phyloP scores from a whole-genome alignment of 306 rosid genomes.

The Trichosanthes truncata region DNA sequence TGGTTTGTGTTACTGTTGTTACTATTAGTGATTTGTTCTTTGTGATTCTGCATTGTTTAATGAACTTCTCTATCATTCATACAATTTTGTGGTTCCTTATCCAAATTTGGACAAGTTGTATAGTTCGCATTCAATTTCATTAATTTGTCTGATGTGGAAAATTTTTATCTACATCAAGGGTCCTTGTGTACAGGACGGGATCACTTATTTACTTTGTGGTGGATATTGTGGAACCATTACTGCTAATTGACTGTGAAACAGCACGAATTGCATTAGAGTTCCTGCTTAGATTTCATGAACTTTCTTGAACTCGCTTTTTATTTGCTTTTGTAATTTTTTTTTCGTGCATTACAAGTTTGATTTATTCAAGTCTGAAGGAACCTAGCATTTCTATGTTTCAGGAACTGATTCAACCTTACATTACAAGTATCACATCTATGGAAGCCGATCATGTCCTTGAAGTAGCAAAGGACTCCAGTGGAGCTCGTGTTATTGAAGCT shows the following conservation, averaged over 20 bases:
- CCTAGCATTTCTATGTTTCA: slow-evolving; percentile 19
- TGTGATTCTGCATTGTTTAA: neutral
- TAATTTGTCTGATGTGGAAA: neutral
- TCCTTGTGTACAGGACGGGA: neutral
- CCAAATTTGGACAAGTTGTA: neutral
- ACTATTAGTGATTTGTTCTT: neutral
- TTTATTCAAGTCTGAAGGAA: neutral
- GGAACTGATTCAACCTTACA: slow-evolving; percentile 63
- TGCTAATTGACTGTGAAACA: neutral
- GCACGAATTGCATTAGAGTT: neutral
- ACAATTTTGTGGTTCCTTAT: neutral
- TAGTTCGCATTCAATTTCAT: neutral
- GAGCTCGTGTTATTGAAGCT: slow-evolving; percentile 80
- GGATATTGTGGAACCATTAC: neutral
- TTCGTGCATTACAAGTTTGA: neutral
- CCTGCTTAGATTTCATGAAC: neutral
- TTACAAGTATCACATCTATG: slow-evolving; percentile 54
- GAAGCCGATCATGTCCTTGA: slow-evolving; percentile 49
- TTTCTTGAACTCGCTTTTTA: neutral
- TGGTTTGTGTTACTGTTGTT: neutral
- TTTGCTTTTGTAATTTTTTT: neutral
- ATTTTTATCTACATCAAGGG: neutral
- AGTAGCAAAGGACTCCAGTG: slow-evolving; percentile 51
- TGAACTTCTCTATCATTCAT: neutral
- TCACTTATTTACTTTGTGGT: neutral